Conservation (phyloP, 129 eudicot genomes). For the Gnaphalium uliginosum region DNA sequence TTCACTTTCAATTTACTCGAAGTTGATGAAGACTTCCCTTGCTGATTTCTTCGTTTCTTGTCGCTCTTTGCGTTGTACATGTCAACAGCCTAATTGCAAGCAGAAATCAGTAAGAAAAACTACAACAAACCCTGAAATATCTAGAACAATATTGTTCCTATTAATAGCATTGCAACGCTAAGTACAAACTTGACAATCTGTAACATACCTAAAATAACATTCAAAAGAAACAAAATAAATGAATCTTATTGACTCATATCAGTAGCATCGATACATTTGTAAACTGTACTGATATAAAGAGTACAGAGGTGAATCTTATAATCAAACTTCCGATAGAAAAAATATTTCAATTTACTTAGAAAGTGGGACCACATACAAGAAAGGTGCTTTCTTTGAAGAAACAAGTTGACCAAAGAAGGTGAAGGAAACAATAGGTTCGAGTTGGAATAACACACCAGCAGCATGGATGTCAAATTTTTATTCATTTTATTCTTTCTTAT, state of each 20-base stretch:
- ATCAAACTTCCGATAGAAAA: neutral
- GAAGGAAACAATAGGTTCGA: neutral
- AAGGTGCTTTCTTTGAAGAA: too few relatives aligned
- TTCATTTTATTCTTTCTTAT: too few relatives aligned
- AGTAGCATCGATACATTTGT: neutral
- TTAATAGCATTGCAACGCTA: neutral
- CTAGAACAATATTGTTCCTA: neutral
- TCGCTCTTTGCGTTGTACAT: slow-evolving; percentile 87
- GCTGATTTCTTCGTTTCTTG: slow-evolving; percentile 61
- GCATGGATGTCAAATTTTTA: too few relatives aligned
- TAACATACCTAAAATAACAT: neutral
- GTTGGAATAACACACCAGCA: too few relatives aligned
- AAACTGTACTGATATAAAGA: neutral
- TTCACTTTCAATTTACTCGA: slow-evolving; percentile 62
- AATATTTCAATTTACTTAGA: neutral
- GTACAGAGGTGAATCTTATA: neutral
- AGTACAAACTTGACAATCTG: neutral
- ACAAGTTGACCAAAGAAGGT: neutral
- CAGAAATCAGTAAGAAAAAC: neutral
- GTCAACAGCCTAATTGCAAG: slow-evolving; percentile 69
- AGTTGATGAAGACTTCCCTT: slow-evolving; percentile 48
- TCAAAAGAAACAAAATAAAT: neutral
- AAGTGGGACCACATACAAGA: too few relatives aligned
- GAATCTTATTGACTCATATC: neutral
- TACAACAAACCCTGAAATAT: too few relatives aligned